Conservation (phyloP, 2,329 filamentous ascomycete genomes). For the Clarireedia sp. region DNA sequence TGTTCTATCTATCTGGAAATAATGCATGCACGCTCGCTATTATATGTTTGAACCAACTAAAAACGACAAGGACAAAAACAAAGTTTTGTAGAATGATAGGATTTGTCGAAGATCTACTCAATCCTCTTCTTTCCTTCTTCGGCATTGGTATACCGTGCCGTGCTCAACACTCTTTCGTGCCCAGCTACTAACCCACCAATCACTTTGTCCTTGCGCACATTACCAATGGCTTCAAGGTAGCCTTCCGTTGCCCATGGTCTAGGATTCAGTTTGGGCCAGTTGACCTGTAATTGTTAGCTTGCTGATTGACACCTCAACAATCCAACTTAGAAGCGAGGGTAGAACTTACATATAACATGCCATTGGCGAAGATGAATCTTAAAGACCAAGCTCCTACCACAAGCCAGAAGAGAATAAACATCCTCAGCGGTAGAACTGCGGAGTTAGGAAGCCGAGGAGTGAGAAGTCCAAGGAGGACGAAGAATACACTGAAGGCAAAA, state of each 20-base stretch:
- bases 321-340: background rate
- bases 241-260: slow-evolving; percentile 79
- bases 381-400: slow-evolving; percentile 61
- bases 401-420: slow-evolving; percentile 77
- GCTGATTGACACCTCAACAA: background rate
- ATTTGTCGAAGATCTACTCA: slow-evolving; percentile 39
- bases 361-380: slow-evolving; percentile 73
- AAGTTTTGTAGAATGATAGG: background rate
- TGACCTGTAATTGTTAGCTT: slow-evolving; percentile 53
- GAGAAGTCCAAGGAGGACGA: slow-evolving; percentile 67
- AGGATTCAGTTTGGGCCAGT: slow-evolving; percentile 95
- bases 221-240: slow-evolving; percentile 76
- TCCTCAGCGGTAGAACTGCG: slow-evolving; percentile 68
- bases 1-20: background rate
- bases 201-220: slow-evolving; percentile 74
- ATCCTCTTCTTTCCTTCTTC: slow-evolving; percentile 99
- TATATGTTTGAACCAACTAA: background rate
- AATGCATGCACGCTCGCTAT: background rate
- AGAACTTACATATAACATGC: slow-evolving; percentile 83
- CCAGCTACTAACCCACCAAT: slow-evolving; percentile 66
- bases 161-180: slow-evolving; percentile 79
- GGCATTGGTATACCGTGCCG: slow-evolving; percentile 70
- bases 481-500: slow-evolving; percentile 66
- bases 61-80: background rate
- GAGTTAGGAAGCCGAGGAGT: slow-evolving; percentile 65